These are phyloP conservation scores for Trichoderma sp. DNA, from an alignment of 2,329 filamentous ascomycete species.

Conservation along the genomic window DNA sequence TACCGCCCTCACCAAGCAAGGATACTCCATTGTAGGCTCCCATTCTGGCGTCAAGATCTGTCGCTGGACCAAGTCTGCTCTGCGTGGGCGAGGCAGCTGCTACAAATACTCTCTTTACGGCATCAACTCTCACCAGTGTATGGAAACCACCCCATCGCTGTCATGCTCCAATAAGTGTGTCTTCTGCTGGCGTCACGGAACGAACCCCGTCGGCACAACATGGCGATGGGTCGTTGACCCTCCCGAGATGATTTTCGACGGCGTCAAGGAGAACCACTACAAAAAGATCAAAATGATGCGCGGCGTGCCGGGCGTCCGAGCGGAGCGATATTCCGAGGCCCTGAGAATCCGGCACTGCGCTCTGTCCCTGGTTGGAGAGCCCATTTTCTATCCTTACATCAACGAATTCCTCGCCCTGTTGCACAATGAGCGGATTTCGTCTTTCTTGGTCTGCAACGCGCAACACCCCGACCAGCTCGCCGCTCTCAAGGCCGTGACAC, in stretches of 20 bases:
- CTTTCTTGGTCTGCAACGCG: conserved; percentile 94
- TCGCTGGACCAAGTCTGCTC: conserved; percentile 95
- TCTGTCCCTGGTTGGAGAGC: conserved; percentile 86
- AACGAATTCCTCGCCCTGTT: conserved; percentile 85
- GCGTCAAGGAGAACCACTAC: conserved; percentile 89
- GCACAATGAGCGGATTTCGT: conserved; percentile 82
- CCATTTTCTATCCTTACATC: conserved; percentile 98
- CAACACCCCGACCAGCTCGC: conserved; percentile 92
- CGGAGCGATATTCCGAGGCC: conserved; percentile 87
- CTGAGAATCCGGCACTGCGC: conserved; percentile 94
- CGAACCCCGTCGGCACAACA: conserved; percentile 92
- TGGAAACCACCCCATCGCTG: conserved; percentile 94
- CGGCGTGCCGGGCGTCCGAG: conserved; percentile 86
- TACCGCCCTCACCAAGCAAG: conserved; percentile 86
- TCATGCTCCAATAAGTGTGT: conserved; percentile 98
- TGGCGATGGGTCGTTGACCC: conserved; percentile 97
- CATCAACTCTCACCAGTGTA: conserved; percentile 93
- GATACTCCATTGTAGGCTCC: conserved; percentile 90
- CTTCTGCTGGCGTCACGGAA: conserved; percentile 98
- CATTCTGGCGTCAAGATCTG: conserved; percentile 98
- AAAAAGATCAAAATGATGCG: conserved; percentile 97
- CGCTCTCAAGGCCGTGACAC: conserved; percentile 78
- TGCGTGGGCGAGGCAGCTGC: conserved; percentile 88
- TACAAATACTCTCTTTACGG: conserved; percentile 99
- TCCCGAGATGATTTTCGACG: conserved; percentile 82